Evolutionary conservation across 1,139 yeast species (phyloP).

Genomic region (Meyerozyma guilliermondii): DNA sequence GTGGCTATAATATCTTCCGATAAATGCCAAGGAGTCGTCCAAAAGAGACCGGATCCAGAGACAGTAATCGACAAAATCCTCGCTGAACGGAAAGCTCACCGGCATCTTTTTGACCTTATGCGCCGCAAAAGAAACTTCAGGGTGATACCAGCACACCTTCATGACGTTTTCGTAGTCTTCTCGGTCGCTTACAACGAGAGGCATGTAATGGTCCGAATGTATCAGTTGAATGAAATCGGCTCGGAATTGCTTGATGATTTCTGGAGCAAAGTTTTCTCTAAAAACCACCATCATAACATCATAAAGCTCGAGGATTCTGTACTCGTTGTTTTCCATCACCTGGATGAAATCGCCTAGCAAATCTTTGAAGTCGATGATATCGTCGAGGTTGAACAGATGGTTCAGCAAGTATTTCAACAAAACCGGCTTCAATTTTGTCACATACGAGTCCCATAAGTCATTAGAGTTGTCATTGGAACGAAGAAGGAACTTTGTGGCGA

Average conservation of each 20-base stretch:
- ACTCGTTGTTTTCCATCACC: slow-evolving; percentile 68
- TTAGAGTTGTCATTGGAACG: slow-evolving; percentile 55
- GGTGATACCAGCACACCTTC: slow-evolving; percentile 66
- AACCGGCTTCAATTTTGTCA: slow-evolving; percentile 55
- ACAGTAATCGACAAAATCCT: slow-evolving; percentile 82
- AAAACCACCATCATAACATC: slow-evolving; percentile 58
- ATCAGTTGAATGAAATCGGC: slow-evolving; percentile 58
- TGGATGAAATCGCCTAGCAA: slow-evolving; percentile 70
- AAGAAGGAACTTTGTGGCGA: slow-evolving; percentile 51
- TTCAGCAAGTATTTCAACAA: slow-evolving; percentile 31
- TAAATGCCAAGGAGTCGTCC: slow-evolving; percentile 55
- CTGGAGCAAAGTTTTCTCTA: slow-evolving; percentile 53
- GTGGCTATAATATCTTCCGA: slow-evolving; percentile 58
- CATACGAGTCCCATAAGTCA: slow-evolving; percentile 74
- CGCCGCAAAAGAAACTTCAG: slow-evolving; percentile 43
- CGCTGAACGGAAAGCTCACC: slow-evolving; percentile 80
- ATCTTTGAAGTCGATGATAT: slow-evolving; percentile 40
- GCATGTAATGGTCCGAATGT: slow-evolving; percentile 84
- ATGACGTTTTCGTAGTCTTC: slow-evolving; percentile 60
- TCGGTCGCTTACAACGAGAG: slow-evolving; percentile 61
- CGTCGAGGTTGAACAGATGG: slow-evolving; percentile 23
- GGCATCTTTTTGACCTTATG: slow-evolving; percentile 45
- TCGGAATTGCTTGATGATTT: slow-evolving; percentile 53
- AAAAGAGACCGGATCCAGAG: slow-evolving; percentile 65
- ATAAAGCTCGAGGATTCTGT: slow-evolving; percentile 57